phyloP scores from a whole-genome alignment of 1,139 yeast species.

The Spathaspora sp. region DNA sequence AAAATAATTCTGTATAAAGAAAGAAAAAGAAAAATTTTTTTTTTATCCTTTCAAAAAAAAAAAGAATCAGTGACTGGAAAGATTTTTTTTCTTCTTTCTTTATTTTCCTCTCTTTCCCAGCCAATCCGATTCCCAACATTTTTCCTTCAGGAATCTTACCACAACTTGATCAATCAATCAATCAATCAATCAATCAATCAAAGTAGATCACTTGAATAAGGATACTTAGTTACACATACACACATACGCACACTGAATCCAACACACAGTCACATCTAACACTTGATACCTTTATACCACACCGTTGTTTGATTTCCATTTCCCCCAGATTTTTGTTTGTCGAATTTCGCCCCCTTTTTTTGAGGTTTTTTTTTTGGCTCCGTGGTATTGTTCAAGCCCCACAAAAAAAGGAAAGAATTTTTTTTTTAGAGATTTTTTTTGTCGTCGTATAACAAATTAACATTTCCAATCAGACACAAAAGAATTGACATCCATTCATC shows the following conservation, averaged over 20 bases:
- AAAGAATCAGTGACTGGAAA: too few relatives aligned
- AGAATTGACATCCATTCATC: background rate
- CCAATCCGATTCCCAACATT: background rate
- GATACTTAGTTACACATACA: too few relatives aligned
- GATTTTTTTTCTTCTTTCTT: background rate
- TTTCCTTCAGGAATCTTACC: background rate
- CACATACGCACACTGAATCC: too few relatives aligned
- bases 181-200: background rate
- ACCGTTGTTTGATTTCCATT: too few relatives aligned
- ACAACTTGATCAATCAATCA: background rate
- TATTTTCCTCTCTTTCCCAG: background rate
- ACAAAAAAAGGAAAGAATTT: background rate
- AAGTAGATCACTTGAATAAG: too few relatives aligned
- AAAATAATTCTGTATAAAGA: too few relatives aligned
- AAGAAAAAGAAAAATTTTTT: too few relatives aligned
- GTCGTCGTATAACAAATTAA: background rate
- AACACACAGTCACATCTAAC: too few relatives aligned
- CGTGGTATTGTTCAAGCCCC: background rate
- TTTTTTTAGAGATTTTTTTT: background rate
- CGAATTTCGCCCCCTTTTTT: background rate
- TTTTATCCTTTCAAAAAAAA: too few relatives aligned
- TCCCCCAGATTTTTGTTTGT: conserved; percentile 1
- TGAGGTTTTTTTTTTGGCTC: background rate
- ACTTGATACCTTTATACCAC: too few relatives aligned
- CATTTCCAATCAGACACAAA: background rate